These are phyloP conservation scores for Lactuca sativa DNA, from an alignment of 129 eudicot species.

Conservation along the genomic window DNA sequence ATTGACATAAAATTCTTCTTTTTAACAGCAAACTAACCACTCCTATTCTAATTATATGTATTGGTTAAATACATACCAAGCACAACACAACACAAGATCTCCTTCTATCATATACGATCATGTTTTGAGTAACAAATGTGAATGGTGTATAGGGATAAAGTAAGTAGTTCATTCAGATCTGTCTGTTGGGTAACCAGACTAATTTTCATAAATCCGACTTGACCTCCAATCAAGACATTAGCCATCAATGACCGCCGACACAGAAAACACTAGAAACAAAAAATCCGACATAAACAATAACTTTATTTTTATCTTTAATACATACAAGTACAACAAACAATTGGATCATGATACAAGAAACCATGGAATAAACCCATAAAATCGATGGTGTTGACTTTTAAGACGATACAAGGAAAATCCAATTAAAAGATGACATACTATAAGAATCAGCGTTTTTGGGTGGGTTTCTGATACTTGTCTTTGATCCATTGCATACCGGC, in stretches of 20 bases:
- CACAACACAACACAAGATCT: too few relatives aligned
- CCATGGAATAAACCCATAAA: background rate
- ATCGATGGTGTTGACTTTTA: background rate
- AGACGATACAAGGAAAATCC: background rate
- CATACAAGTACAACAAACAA: constrained; percentile 8
- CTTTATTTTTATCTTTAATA: constrained; percentile 6
- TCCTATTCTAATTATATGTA: too few relatives aligned
- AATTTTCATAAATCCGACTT: too few relatives aligned
- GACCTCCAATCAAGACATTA: too few relatives aligned
- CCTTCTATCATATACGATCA: too few relatives aligned
- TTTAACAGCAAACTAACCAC: too few relatives aligned
- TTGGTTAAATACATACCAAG: too few relatives aligned
- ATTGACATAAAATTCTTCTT: too few relatives aligned
- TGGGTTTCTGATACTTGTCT: constrained; percentile 56
- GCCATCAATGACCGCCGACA: background rate
- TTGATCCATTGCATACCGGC: constrained; percentile 55
- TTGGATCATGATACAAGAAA: constrained; percentile 8
- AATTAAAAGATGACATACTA: background rate
- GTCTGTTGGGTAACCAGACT: too few relatives aligned
- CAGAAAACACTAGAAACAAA: background rate
- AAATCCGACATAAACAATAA: background rate
- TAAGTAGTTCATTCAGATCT: too few relatives aligned
- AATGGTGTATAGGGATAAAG: too few relatives aligned
- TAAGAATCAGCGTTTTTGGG: constrained; percentile 42
- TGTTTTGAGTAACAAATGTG: too few relatives aligned